A percentile compares a stretch with the other conserved stretches of the same genome.
Evolutionary conservation across 805 yeast genomes (phyloP).

Genomic region (Candida berthetii): DNA sequence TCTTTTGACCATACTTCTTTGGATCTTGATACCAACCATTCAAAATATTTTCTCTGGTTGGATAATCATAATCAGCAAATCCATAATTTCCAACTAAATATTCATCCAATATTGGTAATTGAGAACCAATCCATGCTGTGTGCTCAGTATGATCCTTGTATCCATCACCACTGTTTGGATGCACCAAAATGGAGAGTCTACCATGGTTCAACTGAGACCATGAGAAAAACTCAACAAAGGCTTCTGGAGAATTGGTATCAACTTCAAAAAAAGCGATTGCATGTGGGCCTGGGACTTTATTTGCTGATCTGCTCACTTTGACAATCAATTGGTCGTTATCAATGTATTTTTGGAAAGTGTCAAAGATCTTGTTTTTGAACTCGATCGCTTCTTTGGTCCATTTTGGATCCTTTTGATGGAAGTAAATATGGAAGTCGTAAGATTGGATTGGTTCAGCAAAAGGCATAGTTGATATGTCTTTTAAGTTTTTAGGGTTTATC

Average conservation of each 20-base stretch:
- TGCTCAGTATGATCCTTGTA: conserved; percentile 39
- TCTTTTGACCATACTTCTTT: conserved; percentile 2
- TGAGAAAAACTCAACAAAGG: conserved; percentile 35
- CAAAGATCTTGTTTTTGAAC: conserved; percentile 32
- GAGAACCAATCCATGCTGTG: conserved; percentile 49
- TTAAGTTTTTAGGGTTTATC: too few relatives aligned
- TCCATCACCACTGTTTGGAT: conserved; percentile 37
- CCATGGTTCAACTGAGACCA: conserved; percentile 47
- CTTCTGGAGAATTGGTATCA: conserved; percentile 36
- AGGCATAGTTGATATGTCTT: too few relatives aligned
- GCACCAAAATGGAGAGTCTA: conserved; percentile 41
- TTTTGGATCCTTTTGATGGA: conserved; percentile 25
- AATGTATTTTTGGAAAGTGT: conserved; percentile 31
- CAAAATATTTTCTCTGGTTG: conserved; percentile 5
- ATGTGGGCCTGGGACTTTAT: conserved; percentile 30
- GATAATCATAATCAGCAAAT: conserved; percentile 8
- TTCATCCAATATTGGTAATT: conserved; percentile 16
- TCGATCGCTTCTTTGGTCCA: conserved; percentile 29
- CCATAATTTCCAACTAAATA: conserved; percentile 1
- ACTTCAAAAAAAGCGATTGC: conserved; percentile 48
- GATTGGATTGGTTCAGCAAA: conserved; percentile 18
- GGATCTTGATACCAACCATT: conserved; percentile 8
- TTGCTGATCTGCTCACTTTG: conserved; percentile 7
- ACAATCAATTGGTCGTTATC: conserved; percentile 17
- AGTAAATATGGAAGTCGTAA: conserved; percentile 49